phyloP scores from a whole-genome alignment of 2,329 filamentous ascomycete species.

The Pseudogymnoascus sp. region DNA sequence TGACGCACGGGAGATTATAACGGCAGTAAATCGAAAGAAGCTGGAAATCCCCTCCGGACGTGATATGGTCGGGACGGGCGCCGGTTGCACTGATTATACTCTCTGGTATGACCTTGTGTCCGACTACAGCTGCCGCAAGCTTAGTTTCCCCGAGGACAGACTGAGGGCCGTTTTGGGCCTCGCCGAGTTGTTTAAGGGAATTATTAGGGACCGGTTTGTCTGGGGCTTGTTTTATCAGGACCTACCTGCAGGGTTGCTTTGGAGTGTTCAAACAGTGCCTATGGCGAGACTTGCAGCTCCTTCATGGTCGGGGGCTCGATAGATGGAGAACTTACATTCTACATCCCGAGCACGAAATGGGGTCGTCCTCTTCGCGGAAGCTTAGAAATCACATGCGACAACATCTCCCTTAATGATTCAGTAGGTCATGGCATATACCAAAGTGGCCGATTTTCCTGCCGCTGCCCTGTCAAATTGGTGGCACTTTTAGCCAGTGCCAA shows the following conservation, averaged over 20 bases:
- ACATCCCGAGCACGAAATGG: not conserved
- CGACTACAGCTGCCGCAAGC: not conserved
- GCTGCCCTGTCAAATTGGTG: not conserved
- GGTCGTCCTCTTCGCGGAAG: not conserved
- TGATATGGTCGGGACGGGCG: not conserved
- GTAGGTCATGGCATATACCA: not conserved
- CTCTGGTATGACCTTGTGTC: not conserved
- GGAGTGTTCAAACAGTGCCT: not conserved
- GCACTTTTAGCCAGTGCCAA: not conserved
- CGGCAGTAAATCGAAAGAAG: not conserved
- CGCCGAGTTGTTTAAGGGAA: not conserved
- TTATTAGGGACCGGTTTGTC: not conserved
- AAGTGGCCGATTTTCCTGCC: not conserved
- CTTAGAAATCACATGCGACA: not conserved
- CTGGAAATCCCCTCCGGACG: not conserved
- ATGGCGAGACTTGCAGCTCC: not conserved
- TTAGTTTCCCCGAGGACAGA: not conserved
- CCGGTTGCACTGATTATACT: not conserved
- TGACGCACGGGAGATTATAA: not conserved
- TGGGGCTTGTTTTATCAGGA: not conserved
- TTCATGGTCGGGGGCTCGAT: not conserved
- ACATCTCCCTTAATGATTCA: not conserved
- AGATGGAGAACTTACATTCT: not conserved
- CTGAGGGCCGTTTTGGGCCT: not conserved
- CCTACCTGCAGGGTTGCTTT: not conserved